Evolutionary conservation across 495 filamentous ascomycete genomes (phyloP), one percentile per base, ranked within the genome.

Genomic region (Trichoderma gamsii): DNA sequence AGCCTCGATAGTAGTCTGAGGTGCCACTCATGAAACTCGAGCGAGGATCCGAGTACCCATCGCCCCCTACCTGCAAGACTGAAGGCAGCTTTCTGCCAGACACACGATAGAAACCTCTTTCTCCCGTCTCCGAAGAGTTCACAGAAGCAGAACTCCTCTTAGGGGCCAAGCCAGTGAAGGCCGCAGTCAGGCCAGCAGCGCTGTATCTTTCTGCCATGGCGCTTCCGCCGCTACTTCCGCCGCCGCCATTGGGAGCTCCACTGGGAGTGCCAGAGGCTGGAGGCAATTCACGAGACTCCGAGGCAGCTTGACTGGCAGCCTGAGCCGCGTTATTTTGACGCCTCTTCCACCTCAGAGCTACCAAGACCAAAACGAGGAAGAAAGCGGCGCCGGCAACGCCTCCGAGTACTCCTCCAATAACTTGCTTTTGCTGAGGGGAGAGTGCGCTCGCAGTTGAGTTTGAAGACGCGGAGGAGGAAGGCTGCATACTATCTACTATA

Each of bases 51-150:
- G 85, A 84, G 72, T 87, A 92, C 4, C 89, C 89, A 74, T 92
- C 87, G 23, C 89, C 88, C 59, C 90, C 88, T 43, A 84, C 84
- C 46, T 85, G 82, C 43, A 92, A 77, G 5, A 92, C 89, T 18
- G 90, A 87, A 6, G 84, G 82, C n/a, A 93, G 78, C 71, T 92
- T 92, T 66, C 86, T 82, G 43, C 90, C 90, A 7, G 89, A 89
- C 5, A 93, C 77, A 18, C 82, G 79, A 56, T 84, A 79, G 69
- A 85, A 82, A 4, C 82, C 83, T 72, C 81, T 82, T 46, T 84
- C 83, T 4, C 80, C 82, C 1, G 67, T 77, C 73, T 21, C 74
- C 78, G n/a, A 74, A 78, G 64, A 79, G 67, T 64, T 75, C 65
- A 79, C 78, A 72, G 70, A 77, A 72, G 68, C 77, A 87, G 68